Percentiles rank a stretch among this genome's conserved stretches.
Evolutionary conservation across 2,329 filamentous ascomycete species (phyloP).

Genomic region (Exophiala dermatitidis): DNA sequence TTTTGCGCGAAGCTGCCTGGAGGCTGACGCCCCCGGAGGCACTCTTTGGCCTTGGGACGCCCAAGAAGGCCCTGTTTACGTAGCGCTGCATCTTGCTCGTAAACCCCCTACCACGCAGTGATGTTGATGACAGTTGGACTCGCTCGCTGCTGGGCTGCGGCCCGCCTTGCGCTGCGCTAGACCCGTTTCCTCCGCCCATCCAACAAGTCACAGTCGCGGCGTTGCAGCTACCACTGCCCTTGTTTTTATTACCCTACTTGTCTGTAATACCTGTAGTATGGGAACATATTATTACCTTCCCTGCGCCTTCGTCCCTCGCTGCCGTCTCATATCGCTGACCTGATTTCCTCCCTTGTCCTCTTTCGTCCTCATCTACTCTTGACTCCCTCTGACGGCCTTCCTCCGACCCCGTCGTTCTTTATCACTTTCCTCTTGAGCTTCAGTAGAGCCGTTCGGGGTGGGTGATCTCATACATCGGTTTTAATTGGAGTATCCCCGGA

Average conservation of each 20-base stretch:
- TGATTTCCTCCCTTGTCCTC: conserved; percentile 4
- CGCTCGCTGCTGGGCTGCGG: neutral
- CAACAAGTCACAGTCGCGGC: conserved; percentile 6
- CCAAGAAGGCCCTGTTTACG: neutral
- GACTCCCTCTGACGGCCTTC: conserved; percentile 5
- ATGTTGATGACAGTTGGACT: neutral
- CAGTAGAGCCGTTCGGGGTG: conserved; percentile 17
- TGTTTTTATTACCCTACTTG: neutral
- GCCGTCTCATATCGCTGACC: neutral
- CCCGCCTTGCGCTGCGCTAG: neutral
- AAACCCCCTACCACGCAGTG: neutral
- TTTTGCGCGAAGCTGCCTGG: neutral
- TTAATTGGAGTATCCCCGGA: conserved; percentile 24
- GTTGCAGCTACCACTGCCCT: neutral
- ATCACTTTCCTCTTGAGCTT: conserved; percentile 2
- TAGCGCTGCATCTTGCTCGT: neutral
- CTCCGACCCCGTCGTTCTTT: conserved; percentile 21
- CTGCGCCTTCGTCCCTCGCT: conserved; percentile 1
- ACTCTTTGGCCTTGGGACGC: neutral
- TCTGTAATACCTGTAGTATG: no score
- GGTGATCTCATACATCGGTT: conserved; percentile 14
- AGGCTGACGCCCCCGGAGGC: neutral
- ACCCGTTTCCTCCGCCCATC: conserved; percentile 2
- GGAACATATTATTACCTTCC: conserved; percentile 4
- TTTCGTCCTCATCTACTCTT: conserved; percentile 10